Percentiles rank a stretch among this genome's conserved stretches.
phyloP scores from a whole-genome alignment of 306 rosid species.

The Gynostemma pentaphyllum region DNA sequence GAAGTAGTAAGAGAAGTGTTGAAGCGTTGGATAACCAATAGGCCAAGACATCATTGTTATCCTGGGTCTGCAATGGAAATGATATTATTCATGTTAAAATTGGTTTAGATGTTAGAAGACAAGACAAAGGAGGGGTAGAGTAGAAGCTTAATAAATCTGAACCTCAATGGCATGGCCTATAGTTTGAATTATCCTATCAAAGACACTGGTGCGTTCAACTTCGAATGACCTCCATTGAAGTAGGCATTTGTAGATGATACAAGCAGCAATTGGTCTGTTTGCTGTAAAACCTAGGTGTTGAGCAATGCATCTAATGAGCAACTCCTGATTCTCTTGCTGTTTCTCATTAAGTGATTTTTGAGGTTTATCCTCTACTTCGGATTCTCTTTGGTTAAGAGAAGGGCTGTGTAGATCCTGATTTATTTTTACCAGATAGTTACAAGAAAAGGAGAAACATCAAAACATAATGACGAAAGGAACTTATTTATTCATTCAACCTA shows the following conservation, averaged over 20 bases:
- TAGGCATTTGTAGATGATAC: conserved; percentile 90
- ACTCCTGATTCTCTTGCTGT: conserved; percentile 99
- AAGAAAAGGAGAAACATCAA: not conserved
- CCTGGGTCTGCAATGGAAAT: conserved; percentile 53
- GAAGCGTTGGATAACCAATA: conserved; percentile 98
- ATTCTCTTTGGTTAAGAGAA: conserved; percentile 61
- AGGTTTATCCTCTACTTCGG: conserved; percentile 95
- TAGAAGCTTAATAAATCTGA: not conserved
- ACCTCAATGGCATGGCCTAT: conserved; percentile 81
- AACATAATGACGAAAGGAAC: not conserved
- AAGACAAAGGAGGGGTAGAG: not conserved
- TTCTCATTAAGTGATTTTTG: conserved; percentile 97
- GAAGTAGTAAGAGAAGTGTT: conserved; percentile 84
- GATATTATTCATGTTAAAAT: not conserved
- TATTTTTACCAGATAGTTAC: conserved; percentile 16
- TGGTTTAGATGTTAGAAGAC: not conserved
- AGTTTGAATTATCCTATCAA: conserved; percentile 90
- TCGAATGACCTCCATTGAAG: conserved; percentile 99
- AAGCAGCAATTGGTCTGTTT: conserved; percentile 91
- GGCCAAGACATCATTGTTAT: conserved; percentile 72
- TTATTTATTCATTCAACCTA: not conserved
- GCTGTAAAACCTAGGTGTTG: conserved; percentile 94
- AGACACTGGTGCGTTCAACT: conserved; percentile 93
- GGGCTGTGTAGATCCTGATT: conserved; percentile 63
- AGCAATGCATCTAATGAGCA: conserved; percentile 74